Evolutionary conservation across 2,329 filamentous ascomycete species (phyloP).

Genomic region (Beauveria sp.): DNA sequence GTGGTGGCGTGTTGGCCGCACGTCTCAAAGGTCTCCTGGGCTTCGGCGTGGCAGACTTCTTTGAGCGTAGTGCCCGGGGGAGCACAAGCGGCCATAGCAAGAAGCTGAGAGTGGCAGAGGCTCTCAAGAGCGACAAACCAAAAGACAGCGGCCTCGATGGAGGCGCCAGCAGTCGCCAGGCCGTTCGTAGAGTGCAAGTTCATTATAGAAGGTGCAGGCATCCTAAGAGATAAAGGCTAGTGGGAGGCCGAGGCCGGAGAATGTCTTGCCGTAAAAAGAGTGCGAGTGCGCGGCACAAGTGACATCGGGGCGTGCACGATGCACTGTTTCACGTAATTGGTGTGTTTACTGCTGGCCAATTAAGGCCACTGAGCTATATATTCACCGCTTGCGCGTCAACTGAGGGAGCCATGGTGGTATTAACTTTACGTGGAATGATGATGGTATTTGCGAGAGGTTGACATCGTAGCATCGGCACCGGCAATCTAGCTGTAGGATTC

Average conservation of each 20-base stretch:
- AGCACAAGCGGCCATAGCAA: constrained; percentile 52
- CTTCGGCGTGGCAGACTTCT: constrained; percentile 62
- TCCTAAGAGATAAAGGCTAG: constrained; percentile 61
- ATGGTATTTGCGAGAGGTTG: too few species aligned
- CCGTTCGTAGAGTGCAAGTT: constrained; percentile 41
- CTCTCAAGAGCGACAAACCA: constrained; percentile 47
- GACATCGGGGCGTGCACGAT: constrained; percentile 46
- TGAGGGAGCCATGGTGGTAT: too few species aligned
- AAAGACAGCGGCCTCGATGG: constrained; percentile 43
- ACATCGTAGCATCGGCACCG: too few species aligned
- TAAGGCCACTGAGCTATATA: too few species aligned
- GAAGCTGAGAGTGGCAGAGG: constrained; percentile 39
- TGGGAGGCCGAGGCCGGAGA: constrained; percentile 52
- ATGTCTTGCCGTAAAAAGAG: constrained; percentile 46
- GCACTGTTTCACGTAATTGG: constrained; percentile 28
- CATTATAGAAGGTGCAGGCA: constrained; percentile 52
- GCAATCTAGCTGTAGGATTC: too few species aligned
- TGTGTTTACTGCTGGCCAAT: too few species aligned
- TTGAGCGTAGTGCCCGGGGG: constrained; percentile 57
- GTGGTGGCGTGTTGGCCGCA: constrained; percentile 55
- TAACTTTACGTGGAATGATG: too few species aligned
- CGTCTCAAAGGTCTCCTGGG: constrained; percentile 57
- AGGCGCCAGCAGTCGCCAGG: constrained; percentile 41
- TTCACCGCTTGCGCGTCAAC: not conserved
- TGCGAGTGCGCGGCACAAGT: constrained; percentile 48